Evolutionary conservation across 2,329 filamentous ascomycete species (phyloP), one percentile per base, ranked within the genome.

Genomic region (Clarireedia hainanense): DNA sequence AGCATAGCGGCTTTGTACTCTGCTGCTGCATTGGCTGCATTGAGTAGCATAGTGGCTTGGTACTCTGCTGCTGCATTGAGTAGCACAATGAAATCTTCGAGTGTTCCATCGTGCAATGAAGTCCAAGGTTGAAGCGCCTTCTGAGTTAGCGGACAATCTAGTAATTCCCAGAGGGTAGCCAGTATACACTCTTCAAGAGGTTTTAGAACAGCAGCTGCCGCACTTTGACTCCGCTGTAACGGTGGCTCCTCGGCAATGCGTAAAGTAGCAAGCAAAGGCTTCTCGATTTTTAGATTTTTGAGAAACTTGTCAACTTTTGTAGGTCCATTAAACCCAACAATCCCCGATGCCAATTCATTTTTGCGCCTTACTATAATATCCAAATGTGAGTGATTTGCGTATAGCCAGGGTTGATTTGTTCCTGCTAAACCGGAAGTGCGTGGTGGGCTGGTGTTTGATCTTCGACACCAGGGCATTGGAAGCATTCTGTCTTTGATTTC

Each of bases 401-500:
- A 14, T 20, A 43, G 17, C 52, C 46, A 50, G 23, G 52, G 52
- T 17, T 20, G 27, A n/a, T 26, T 2, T 1, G 15, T 50, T 20
- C 27, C 23, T 4, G 46, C 24, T 23, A 36, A 6, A 30, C 2
- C 15, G 12, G 37, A 42, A 40, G 24, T 10, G 12, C 4, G 9
- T n/a, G 14, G 15, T 4, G 37, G 17, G 39, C 9, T 6, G 3
- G 27, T 7, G 2, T 9, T 37, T 34, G 12, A 30, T 12, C 12
- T 34, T 6, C 17, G 24, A 43, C 58, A 60, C 12, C 58, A 47
- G 3, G 20, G n/a, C 12, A 60, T 17, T 17, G 47, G 47, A n/a
- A 46, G n/a, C 47, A 60, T 60, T 42, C 43, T 49, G 5, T 51
- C 34, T 23, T 52, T 55, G 30, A 60, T 48, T 36, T 48, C 55